phyloP scores from a whole-genome alignment of 208 protist species.

The Trypanosoma caninum region DNA sequence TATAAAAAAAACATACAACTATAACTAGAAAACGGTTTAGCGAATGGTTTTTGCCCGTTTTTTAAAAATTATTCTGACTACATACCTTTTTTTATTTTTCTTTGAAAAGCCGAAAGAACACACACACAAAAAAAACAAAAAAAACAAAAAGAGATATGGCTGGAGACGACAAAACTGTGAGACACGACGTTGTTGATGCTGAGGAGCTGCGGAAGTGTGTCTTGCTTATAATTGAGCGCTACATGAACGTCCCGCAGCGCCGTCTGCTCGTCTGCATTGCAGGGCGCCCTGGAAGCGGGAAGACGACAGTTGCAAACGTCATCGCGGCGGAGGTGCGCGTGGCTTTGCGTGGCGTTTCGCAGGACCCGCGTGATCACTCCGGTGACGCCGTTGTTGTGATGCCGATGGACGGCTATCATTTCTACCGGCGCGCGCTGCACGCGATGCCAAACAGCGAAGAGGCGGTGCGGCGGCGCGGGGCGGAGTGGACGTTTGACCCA shows the following conservation, averaged over 20 bases:
- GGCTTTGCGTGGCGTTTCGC: conserved; percentile 14
- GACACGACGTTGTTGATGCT: conserved; percentile 4
- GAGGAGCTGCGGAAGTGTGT: conserved; percentile 20
- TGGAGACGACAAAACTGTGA: neutral
- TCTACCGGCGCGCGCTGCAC: conserved; percentile 42
- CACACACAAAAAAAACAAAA: neutral
- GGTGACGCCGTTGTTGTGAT: conserved; percentile 44
- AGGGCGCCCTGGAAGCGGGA: conserved; percentile 77
- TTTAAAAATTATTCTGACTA: too few species aligned
- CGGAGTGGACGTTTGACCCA: conserved; percentile 82
- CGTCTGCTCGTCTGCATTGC: conserved; percentile 70
- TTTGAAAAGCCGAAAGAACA: too few species aligned
- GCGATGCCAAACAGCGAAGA: conserved; percentile 53
- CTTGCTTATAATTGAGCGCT: conserved; percentile 12
- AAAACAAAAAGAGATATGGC: neutral
- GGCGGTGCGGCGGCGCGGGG: conserved; percentile 58
- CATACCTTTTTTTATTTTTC: too few species aligned
- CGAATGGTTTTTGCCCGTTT: too few species aligned
- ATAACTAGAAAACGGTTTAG: too few species aligned
- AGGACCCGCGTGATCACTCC: conserved; percentile 6
- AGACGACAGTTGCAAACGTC: conserved; percentile 43
- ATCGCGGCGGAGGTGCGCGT: conserved; percentile 40
- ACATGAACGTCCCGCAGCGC: conserved; percentile 11
- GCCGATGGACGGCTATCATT: conserved; percentile 86
- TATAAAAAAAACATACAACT: too few species aligned